These are phyloP conservation scores for Ceratocystiopsis minuta DNA, from an alignment of 2,329 filamentous ascomycete genomes.

Conservation along the genomic window DNA sequence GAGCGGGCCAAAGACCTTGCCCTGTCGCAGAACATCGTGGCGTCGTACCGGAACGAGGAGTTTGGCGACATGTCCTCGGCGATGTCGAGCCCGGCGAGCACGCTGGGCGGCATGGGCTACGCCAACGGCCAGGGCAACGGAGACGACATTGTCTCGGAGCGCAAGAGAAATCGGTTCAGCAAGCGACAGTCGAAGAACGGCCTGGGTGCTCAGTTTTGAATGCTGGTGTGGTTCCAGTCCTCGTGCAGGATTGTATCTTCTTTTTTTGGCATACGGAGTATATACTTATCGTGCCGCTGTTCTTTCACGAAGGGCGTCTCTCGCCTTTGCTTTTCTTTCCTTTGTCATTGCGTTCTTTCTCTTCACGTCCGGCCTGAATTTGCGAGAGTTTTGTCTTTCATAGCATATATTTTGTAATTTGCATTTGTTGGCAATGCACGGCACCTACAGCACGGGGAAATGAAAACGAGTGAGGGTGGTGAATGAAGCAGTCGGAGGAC, in stretches of 20 bases:
- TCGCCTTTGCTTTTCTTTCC: not conserved
- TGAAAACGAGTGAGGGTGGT: no score
- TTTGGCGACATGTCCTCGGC: constrained; percentile 52
- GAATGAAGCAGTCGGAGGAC: no score
- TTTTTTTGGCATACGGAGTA: not conserved
- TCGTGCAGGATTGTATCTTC: no score
- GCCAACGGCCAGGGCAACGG: constrained; percentile 38
- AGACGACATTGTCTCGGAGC: constrained; percentile 26
- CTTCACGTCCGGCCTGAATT: constrained; percentile 1
- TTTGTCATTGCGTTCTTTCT: not conserved
- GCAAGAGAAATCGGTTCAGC: constrained; percentile 57
- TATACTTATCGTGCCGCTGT: not conserved
- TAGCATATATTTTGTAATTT: constrained; percentile 2
- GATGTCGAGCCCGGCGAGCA: constrained; percentile 61
- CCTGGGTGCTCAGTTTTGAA: constrained; percentile 67
- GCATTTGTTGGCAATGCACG: constrained; percentile 1
- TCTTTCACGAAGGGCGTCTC: not conserved
- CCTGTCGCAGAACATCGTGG: constrained; percentile 48
- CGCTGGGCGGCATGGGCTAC: constrained; percentile 31
- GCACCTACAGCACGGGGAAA: not conserved
- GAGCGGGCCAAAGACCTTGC: constrained; percentile 77
- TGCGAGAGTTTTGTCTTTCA: constrained; percentile 1
- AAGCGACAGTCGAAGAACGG: constrained; percentile 89
- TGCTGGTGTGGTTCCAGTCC: not conserved
- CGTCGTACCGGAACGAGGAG: constrained; percentile 48